phyloP scores from a whole-genome alignment of 106 monocot species.

The Triglochin maritima region DNA sequence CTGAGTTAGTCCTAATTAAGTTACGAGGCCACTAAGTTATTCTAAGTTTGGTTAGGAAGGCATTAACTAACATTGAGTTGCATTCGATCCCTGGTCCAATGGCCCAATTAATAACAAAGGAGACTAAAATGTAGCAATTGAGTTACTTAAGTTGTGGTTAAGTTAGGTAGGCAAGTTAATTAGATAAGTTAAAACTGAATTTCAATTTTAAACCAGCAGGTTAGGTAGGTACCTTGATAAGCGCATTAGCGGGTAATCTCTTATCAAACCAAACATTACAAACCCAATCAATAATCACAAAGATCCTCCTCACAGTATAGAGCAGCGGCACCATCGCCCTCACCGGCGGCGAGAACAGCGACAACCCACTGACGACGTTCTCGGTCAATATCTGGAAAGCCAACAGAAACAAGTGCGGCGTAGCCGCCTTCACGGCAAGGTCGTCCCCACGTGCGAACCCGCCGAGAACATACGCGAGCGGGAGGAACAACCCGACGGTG shows the following conservation, averaged over 20 bases:
- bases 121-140: too few species aligned
- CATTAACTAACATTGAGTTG: too few species aligned
- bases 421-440: conserved; percentile 56
- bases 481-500: conserved; percentile 71
- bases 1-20: too few species aligned
- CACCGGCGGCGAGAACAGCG: conserved; percentile 68
- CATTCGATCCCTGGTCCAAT: too few species aligned
- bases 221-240: conserved; percentile 18
- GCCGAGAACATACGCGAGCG: conserved; percentile 84
- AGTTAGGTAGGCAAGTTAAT: too few species aligned
- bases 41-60: too few species aligned
- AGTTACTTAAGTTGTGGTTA: too few species aligned
- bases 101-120: too few species aligned
- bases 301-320: conserved; percentile 72
- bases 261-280: conserved; percentile 55
- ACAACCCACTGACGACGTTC: conserved; percentile 55
- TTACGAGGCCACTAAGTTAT: too few species aligned
- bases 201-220: not conserved
- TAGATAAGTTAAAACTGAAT: too few species aligned
- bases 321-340: conserved; percentile 75
- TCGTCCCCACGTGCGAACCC: conserved; percentile 93
- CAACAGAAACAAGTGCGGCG: conserved; percentile 82
- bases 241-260: conserved; percentile 29
- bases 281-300: conserved; percentile 65
- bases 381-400: conserved; percentile 88